Evolutionary conservation across 2,329 filamentous ascomycete species (phyloP), one percentile per base, ranked within the genome.

Genomic region (Mollisiaceae sp.): DNA sequence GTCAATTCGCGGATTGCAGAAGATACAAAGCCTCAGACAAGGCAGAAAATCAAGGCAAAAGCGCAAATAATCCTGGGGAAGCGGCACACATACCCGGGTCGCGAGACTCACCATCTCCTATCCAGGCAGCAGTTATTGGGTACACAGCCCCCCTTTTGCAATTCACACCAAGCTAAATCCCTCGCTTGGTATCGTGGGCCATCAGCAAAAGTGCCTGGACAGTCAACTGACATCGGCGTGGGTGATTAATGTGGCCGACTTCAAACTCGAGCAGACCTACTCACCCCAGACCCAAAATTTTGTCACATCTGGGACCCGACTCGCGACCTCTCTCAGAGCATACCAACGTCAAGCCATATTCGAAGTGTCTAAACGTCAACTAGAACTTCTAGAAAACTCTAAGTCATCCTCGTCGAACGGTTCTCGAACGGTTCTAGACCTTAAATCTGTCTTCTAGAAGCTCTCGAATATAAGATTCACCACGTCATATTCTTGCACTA

Each of bases 381-480:
- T 6, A 32, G 22, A 54, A 27, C 24, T 18, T 54, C 50, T 32
- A 18, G 24, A 32, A 32, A 15, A 35, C 24, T n/a, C 45, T 22
- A 22, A 50, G 45, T 22, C 18, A 18, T n/a, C 6, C 6, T 43
- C 41, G 27, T 43, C 41, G 15, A 18, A 43, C 8, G n/a, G 24
- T 50, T 50, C 45, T 50, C 1, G 45, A 50, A 24, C 1, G 11
- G 2, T 20, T 24, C n/a, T 50, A 50, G n/a, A 50, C 45, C n/a
- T 22, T n/a, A 50, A 50, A n/a, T 22, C 45, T 18, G 45, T 11
- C 12, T 54, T 54, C 24, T 54, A 54, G 50, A 54, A 54, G 22
- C 24, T 12, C 50, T 54, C 18, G 50, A 54, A 54, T 11, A 32
- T 8, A 14, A 20, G 8, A 12, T 54, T 27, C 22, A 18, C 12